Evolutionary conservation across 2,329 filamentous ascomycete species (phyloP), one percentile per base, ranked within the genome.

Genomic region (Didymella lethalis): DNA sequence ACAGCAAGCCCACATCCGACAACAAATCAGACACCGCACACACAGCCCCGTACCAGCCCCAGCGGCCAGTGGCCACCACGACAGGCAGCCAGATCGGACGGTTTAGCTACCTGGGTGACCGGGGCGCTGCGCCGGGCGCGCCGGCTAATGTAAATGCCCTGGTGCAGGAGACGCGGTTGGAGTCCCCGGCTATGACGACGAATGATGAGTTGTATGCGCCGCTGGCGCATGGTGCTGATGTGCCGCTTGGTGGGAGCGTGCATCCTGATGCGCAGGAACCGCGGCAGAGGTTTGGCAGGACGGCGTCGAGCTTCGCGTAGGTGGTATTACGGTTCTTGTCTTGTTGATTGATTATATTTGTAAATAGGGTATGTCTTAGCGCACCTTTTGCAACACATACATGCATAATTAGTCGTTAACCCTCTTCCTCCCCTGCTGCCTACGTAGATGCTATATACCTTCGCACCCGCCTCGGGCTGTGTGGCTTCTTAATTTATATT

Each of bases 21-120:
- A 54, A 61, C 8, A 54, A 49, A 16, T 63, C 59, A 0, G 48
- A 64, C 8, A 18, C 14, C 28, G 46, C 36, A 2, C 40, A 48
- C 10, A 3, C 18, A 7, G 41, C 55, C 11, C 54, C 55, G 3
- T 44, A 54, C 28, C 52, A 54, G 12, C 54, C 55, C 5, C 63
- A 61, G 11, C 61, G 63, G 12, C 63, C 63, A 3, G 41, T 20
- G 4, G 49, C 52, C 14, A 60, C 50, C 3, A 59, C 55, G 1
- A 59, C 54, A 3, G 55, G 57, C 12, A 62, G 61, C 50, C 63
- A 65, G 50, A 12, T 52, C n/a, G 63, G 61, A 3, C 43, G 63
- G 14, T 65, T 65, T 44, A 64, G 58, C 44, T 65, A 65, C 16
- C 55, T 65, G 7, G 63, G 63, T 8, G 49, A 63, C 10, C 57